A percentile compares a stretch with the other conserved stretches of the same genome.
These are phyloP conservation scores for Zanthoxylum bungeanum DNA, from an alignment of 345 rosid species.

Conservation along the genomic window DNA sequence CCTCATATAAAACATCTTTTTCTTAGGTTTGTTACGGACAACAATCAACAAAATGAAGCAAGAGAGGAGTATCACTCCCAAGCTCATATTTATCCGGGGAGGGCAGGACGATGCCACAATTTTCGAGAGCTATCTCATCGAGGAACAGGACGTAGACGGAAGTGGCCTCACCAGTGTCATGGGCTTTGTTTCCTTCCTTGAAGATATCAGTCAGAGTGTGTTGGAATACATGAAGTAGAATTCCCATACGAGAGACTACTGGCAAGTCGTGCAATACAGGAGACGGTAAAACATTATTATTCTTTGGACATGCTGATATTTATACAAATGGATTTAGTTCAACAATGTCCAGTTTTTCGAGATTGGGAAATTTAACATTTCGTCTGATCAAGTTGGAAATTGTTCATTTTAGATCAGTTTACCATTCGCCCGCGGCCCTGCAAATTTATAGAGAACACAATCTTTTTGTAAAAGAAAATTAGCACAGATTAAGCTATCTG, in stretches of 20 bases:
- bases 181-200: slow-evolving; percentile 96
- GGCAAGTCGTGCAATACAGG: neutral
- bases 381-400: neutral
- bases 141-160: slow-evolving; percentile 96
- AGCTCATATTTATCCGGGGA: slow-evolving; percentile 74
- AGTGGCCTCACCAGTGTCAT: slow-evolving; percentile 74
- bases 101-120: slow-evolving; percentile 80
- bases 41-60: slow-evolving; percentile 86
- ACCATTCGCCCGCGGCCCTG: neutral
- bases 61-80: slow-evolving; percentile 83
- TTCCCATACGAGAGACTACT: neutral
- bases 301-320: neutral
- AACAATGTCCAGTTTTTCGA: neutral
- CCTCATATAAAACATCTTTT: neutral
- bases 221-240: slow-evolving; percentile 77
- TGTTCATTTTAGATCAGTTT: neutral
- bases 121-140: slow-evolving; percentile 87
- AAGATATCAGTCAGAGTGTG: slow-evolving; percentile 72
- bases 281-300: neutral
- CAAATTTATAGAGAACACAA: slow-evolving; percentile 8
- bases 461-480: slow-evolving; percentile 2
- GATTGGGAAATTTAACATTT: neutral
- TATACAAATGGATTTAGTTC: neutral
- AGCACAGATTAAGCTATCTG: slow-evolving; percentile 8
- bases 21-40: slow-evolving; percentile 67